Conservation (phyloP, 2,329 filamentous ascomycete species). For the Coccinonectria pachysandricola region DNA sequence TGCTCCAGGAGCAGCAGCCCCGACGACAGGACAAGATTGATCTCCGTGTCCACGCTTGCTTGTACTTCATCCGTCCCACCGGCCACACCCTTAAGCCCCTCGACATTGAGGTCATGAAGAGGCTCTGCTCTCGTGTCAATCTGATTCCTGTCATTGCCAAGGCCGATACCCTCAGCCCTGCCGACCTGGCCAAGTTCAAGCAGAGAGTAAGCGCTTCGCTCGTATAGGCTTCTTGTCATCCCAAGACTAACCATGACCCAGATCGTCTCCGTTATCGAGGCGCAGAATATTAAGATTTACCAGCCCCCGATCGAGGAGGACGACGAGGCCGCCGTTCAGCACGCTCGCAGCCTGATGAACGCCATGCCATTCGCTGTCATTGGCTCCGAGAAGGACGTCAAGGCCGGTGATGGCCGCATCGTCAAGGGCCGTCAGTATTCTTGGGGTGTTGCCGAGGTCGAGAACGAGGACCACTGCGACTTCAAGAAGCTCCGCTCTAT, state of each 20-base stretch:
- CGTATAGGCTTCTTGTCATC: no score
- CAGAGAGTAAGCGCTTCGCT: constrained; percentile 56
- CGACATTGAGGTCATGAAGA: constrained; percentile 99
- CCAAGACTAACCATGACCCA: constrained; percentile 30
- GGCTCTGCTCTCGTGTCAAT: constrained; percentile 94
- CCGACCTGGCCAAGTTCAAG: constrained; percentile 90
- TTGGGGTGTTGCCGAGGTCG: constrained; percentile 98
- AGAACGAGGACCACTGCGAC: constrained; percentile 99
- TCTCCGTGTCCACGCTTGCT: constrained; percentile 91
- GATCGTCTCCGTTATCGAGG: constrained; percentile 93
- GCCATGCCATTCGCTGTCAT: constrained; percentile 99
- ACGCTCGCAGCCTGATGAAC: constrained; percentile 86
- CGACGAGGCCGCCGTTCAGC: constrained; percentile 89
- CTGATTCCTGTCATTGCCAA: constrained; percentile 97
- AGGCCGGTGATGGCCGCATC: constrained; percentile 88
- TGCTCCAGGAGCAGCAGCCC: constrained; percentile 99
- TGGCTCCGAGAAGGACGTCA: constrained; percentile 97
- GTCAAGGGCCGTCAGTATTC: constrained; percentile 99
- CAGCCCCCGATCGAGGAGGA: constrained; percentile 96
- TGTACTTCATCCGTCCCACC: constrained; percentile 98
- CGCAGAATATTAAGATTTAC: constrained; percentile 99
- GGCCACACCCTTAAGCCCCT: constrained; percentile 97
- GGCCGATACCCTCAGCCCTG: constrained; percentile 91
- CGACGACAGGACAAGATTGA: constrained; percentile 98
- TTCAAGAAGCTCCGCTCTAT: constrained; percentile 99